phyloP scores from a whole-genome alignment of 768 basidiomycete species.

The Phaffia australis region DNA sequence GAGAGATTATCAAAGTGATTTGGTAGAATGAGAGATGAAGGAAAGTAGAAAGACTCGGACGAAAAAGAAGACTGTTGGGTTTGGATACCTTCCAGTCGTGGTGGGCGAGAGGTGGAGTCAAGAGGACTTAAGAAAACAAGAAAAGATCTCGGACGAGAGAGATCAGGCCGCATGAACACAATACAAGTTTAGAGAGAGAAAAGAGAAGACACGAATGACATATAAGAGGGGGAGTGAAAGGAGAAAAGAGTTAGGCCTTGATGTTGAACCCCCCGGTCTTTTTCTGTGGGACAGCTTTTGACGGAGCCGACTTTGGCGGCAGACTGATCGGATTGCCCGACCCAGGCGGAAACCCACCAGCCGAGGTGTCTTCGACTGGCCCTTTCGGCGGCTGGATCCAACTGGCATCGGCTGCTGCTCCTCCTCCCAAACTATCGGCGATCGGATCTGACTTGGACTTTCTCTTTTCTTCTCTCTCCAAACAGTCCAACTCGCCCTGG shows the following conservation, averaged over 20 bases:
- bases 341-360: slow-evolving; percentile 1
- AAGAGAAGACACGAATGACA: background rate
- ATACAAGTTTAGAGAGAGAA: background rate
- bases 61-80: background rate
- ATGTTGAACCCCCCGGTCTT: slow-evolving; percentile 25
- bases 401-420: background rate
- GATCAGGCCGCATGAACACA: background rate
- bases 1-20: background rate
- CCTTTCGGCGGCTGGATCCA: background rate
- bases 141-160: background rate
- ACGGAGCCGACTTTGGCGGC: slow-evolving; percentile 6
- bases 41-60: too few species aligned
- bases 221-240: background rate
- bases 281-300: slow-evolving; percentile 5
- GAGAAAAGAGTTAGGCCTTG: background rate
- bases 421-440: background rate
- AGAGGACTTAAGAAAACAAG: background rate
- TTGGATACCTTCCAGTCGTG: background rate
- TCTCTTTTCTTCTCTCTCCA: slow-evolving; percentile 32
- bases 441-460: background rate
- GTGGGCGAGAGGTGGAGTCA: background rate
- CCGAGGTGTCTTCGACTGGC: background rate
- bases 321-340: background rate
- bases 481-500: slow-evolving; percentile 80
- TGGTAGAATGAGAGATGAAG: background rate